A percentile compares a stretch with the other conserved stretches of the same genome.
Conservation (phyloP, 768 basidiomycete species). For the Sporobolomyces roseus region DNA sequence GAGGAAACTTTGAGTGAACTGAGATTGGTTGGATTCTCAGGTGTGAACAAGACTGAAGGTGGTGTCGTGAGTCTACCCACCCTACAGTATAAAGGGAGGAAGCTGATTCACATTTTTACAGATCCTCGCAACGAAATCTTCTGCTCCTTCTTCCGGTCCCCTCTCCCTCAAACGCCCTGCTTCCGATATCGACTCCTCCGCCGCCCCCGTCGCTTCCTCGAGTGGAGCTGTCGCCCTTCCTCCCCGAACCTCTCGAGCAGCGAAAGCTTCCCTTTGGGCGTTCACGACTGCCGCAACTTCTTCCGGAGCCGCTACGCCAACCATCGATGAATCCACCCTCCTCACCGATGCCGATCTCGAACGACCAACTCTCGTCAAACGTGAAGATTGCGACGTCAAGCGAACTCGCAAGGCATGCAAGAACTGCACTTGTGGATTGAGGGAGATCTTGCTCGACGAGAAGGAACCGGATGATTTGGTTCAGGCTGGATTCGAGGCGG, state of each 20-base stretch:
- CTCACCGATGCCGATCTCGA: conserved; percentile 76
- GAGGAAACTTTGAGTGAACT: conserved; percentile 33
- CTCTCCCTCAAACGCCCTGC: conserved; percentile 51
- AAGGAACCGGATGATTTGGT: conserved; percentile 52
- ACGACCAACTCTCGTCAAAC: conserved; percentile 55
- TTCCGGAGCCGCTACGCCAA: conserved; percentile 55
- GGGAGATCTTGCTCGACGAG: conserved; percentile 87
- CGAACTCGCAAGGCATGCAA: conserved; percentile 75
- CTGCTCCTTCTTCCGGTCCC: conserved; percentile 48
- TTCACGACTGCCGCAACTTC: conserved; percentile 52
- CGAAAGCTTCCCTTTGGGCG: conserved; percentile 86
- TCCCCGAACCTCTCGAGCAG: conserved; percentile 61
- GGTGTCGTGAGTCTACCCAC: neutral
- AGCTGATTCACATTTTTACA: neutral
- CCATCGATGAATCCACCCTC: conserved; percentile 76
- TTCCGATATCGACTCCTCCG: conserved; percentile 24
- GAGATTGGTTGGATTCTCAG: conserved; percentile 26
- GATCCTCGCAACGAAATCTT: conserved; percentile 56
- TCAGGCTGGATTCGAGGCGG: conserved; percentile 49
- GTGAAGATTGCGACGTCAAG: conserved; percentile 46
- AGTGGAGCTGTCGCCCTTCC: conserved; percentile 48
- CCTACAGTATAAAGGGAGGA: too few species aligned
- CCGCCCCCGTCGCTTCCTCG: conserved; percentile 2
- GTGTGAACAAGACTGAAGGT: conserved; percentile 7
- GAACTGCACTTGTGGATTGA: conserved; percentile 90